Conservation (phyloP, 2,329 filamentous ascomycete species). For the Aspergillus hortae region DNA sequence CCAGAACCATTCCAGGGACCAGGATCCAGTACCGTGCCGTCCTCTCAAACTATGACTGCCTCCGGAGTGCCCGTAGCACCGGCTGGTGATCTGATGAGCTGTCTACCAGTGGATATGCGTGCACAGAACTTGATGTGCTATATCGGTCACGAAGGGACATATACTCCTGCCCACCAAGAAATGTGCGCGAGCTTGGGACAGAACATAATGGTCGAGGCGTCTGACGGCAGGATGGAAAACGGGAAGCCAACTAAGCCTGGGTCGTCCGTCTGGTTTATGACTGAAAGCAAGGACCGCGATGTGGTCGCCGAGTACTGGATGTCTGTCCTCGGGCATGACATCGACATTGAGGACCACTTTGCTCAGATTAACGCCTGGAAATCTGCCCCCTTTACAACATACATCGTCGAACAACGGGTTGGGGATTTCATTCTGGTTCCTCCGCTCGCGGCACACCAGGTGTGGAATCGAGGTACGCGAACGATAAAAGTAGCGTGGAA, state of each 20-base stretch:
- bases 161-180: constrained; percentile 89
- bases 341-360: constrained; percentile 95
- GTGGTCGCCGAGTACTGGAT: constrained; percentile 91
- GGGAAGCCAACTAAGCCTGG: constrained; percentile 72
- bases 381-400: constrained; percentile 87
- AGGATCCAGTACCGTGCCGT: constrained; percentile 42
- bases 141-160: constrained; percentile 94
- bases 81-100: constrained; percentile 93
- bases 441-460: constrained; percentile 89
- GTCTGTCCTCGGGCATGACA: constrained; percentile 89
- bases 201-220: constrained; percentile 97
- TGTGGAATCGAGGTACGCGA: constrained; percentile 94
- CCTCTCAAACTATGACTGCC: constrained; percentile 38
- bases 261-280: constrained; percentile 98
- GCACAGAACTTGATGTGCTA: constrained; percentile 99
- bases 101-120: constrained; percentile 78
- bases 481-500: constrained; percentile 99
- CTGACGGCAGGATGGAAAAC: constrained; percentile 58
- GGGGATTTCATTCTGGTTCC: constrained; percentile 94
- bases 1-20: constrained; percentile 57
- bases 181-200: constrained; percentile 97
- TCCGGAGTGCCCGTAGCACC: constrained; percentile 58
- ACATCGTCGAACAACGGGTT: constrained; percentile 82
- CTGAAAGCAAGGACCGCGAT: constrained; percentile 86
- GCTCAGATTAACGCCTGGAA: constrained; percentile 95